Percentiles rank a stretch among this genome's conserved stretches.
Conservation (phyloP, 345 rosid species). For the Lenwebbia sp. region DNA sequence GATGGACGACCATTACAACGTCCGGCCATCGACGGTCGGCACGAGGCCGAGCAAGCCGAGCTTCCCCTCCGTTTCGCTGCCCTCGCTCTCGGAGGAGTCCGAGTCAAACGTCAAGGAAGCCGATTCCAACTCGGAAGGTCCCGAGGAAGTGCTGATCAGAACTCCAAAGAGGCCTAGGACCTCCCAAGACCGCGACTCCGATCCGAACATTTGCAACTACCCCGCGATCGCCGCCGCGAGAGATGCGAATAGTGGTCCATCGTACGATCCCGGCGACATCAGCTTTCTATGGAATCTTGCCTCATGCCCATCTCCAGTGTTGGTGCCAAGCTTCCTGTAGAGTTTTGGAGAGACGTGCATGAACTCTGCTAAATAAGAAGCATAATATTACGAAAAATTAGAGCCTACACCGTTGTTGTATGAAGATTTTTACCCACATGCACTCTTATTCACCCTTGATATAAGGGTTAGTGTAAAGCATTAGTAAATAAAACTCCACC, state of each 20-base stretch:
- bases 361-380: not conserved
- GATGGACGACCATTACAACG: constrained; percentile 14
- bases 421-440: not conserved
- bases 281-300: not conserved
- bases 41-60: not conserved
- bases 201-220: not conserved
- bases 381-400: not conserved
- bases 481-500: not conserved
- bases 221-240: not conserved
- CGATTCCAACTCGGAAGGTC: not conserved
- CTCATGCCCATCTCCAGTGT: not conserved
- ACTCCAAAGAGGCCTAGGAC: not conserved
- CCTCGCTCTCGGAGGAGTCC: not conserved
- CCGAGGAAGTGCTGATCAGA: not conserved
- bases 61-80: not conserved
- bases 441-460: not conserved
- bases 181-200: not conserved
- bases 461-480: not conserved
- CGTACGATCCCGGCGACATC: not conserved
- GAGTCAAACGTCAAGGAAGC: not conserved
- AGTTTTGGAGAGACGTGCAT: not conserved
- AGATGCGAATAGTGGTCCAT: not conserved
- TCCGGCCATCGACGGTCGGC: not conserved
- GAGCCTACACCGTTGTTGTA: not conserved
- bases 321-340: not conserved